Evolutionary conservation across 495 filamentous ascomycete species (phyloP).

Genomic region (Talaromyces thailandensis): DNA sequence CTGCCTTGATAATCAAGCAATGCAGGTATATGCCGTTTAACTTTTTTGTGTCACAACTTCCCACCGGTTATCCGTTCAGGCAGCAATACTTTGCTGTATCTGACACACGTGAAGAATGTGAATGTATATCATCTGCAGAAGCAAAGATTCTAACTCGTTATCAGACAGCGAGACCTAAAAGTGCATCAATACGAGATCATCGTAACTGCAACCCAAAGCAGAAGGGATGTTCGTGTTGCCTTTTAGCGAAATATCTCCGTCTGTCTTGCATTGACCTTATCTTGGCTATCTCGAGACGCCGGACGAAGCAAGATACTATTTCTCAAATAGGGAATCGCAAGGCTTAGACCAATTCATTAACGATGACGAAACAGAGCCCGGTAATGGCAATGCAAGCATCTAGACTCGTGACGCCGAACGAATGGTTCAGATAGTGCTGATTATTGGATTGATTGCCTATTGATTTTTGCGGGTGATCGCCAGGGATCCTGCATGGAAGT

Average conservation of each 20-base stretch:
- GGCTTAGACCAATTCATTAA: not conserved
- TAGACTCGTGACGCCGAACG: not conserved
- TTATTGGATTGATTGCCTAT: not conserved
- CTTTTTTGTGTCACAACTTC: not conserved
- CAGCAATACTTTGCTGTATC: not conserved
- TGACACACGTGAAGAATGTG: not conserved
- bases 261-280: not conserved
- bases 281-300: not conserved
- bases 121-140: not conserved
- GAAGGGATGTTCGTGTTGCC: not conserved
- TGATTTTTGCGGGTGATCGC: not conserved
- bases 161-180: not conserved
- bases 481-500: not conserved
- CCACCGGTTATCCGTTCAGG: not conserved
- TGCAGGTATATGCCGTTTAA: not conserved
- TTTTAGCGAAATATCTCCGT: not conserved
- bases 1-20: not conserved
- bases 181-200: not conserved
- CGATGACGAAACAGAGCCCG: not conserved
- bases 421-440: not conserved
- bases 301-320: not conserved
- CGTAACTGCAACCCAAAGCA: not conserved
- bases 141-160: not conserved
- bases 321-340: not conserved
- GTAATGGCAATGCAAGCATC: not conserved